phyloP scores from a whole-genome alignment of 2,329 filamentous ascomycete genomes.

The Exophiala xenobiotica region DNA sequence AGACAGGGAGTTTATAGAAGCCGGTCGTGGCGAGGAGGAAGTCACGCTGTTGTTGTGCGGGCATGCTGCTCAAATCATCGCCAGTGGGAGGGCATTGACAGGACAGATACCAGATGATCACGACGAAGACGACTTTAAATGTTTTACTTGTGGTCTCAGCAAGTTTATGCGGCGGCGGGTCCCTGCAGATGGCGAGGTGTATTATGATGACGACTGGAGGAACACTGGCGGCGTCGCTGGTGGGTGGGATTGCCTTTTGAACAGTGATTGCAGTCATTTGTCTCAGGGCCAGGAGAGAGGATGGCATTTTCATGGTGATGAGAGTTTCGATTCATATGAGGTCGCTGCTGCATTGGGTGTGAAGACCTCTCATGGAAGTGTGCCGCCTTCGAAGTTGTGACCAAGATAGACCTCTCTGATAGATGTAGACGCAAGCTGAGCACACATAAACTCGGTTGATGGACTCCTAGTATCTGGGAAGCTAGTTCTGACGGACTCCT shows the following conservation, averaged over 20 bases:
- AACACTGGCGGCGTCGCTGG: conserved; percentile 60
- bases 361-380: conserved; percentile 13
- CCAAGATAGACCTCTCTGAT: not conserved
- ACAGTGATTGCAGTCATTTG: conserved; percentile 84
- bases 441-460: not conserved
- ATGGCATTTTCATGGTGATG: conserved; percentile 59
- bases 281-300: conserved; percentile 78
- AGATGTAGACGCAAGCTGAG: not conserved
- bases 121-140: conserved; percentile 75
- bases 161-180: conserved; percentile 58
- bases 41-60: conserved; percentile 75
- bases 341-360: conserved; percentile 34
- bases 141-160: conserved; percentile 79
- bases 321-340: conserved; percentile 42
- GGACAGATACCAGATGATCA: conserved; percentile 71
- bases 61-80: conserved; percentile 87
- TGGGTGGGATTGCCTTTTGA: conserved; percentile 75
- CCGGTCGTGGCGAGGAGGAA: conserved; percentile 54
- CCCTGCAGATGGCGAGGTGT: conserved; percentile 34
- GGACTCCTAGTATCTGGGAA: too few relatives aligned
- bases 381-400: conserved; percentile 19
- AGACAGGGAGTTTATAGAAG: conserved; percentile 38
- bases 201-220: conserved; percentile 29
- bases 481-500: too few relatives aligned
- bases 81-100: conserved; percentile 78